phyloP scores from a whole-genome alignment of 345 rosid species.

The Microthlaspi erraticum region DNA sequence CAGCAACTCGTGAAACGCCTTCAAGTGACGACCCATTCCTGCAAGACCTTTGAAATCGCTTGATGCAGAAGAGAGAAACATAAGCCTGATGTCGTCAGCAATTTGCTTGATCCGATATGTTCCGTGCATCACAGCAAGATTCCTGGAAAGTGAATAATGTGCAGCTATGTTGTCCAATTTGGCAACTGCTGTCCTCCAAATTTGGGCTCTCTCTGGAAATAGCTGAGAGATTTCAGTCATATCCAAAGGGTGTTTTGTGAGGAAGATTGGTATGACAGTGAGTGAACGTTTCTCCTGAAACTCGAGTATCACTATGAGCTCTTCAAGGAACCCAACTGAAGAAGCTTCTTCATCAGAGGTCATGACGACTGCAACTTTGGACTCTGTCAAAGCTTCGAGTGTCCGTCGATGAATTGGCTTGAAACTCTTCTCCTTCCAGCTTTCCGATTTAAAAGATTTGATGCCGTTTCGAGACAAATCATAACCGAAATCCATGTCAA shows the following conservation, averaged over 20 bases:
- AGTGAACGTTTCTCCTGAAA: slow-evolving; percentile 8
- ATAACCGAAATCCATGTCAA: neutral
- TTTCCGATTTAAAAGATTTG: neutral
- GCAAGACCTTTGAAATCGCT: neutral
- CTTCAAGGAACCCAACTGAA: slow-evolving; percentile 16
- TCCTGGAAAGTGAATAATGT: neutral
- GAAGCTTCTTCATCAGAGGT: neutral
- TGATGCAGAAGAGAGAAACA: neutral
- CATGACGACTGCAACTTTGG: slow-evolving; percentile 17
- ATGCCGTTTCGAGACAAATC: neutral
- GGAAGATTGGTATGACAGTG: slow-evolving; percentile 17
- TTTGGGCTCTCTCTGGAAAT: neutral
- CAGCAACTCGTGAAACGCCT: neutral
- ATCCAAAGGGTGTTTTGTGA: neutral
- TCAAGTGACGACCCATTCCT: slow-evolving; percentile 33
- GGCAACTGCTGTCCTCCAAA: slow-evolving; percentile 9
- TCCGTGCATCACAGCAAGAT: no score
- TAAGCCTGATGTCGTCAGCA: neutral
- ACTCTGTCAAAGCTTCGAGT: neutral
- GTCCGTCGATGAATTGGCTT: neutral
- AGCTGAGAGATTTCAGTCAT: no score
- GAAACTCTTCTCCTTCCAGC: neutral
- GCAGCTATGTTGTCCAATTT: slow-evolving; percentile 7
- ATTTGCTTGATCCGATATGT: neutral
- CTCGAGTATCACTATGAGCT: neutral